A percentile compares a stretch with the other conserved stretches of the same genome.
Conservation (phyloP, 1,139 yeast species). For the Saccharomyces hybrid region DNA sequence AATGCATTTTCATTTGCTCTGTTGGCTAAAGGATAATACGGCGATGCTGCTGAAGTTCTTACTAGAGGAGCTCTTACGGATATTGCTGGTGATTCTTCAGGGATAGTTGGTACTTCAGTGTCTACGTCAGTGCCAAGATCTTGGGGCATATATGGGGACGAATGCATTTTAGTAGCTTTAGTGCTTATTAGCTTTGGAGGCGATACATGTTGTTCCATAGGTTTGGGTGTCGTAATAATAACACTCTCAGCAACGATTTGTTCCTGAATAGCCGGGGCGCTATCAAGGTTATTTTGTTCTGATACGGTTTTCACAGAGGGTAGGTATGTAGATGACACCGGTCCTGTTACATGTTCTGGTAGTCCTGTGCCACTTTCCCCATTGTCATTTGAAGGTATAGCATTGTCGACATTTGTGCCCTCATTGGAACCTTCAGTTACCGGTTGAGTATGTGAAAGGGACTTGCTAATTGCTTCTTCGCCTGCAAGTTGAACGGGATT, state of each 20-base stretch:
- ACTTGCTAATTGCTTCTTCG: background rate
- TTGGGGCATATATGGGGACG: background rate
- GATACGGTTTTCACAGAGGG: background rate
- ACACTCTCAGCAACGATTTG: background rate
- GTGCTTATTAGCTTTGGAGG: background rate
- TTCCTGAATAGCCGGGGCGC: background rate
- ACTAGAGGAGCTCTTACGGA: background rate
- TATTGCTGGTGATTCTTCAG: background rate
- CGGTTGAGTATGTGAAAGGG: background rate
- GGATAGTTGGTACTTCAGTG: background rate
- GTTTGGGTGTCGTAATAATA: background rate
- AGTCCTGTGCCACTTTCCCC: background rate
- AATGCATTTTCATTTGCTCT: background rate
- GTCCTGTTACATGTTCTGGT: background rate
- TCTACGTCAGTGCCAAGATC: background rate
- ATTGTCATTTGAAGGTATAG: background rate
- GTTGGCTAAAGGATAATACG: background rate
- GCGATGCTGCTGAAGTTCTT: background rate
- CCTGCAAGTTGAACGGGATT: background rate
- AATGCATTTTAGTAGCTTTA: background rate
- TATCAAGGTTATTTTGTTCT: background rate
- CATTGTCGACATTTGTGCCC: background rate
- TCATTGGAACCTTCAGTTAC: background rate
- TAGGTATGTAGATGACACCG: background rate
- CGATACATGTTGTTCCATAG: background rate